Evolutionary conservation across 1,139 yeast species (phyloP).

Genomic region (Diutina sp.): DNA sequence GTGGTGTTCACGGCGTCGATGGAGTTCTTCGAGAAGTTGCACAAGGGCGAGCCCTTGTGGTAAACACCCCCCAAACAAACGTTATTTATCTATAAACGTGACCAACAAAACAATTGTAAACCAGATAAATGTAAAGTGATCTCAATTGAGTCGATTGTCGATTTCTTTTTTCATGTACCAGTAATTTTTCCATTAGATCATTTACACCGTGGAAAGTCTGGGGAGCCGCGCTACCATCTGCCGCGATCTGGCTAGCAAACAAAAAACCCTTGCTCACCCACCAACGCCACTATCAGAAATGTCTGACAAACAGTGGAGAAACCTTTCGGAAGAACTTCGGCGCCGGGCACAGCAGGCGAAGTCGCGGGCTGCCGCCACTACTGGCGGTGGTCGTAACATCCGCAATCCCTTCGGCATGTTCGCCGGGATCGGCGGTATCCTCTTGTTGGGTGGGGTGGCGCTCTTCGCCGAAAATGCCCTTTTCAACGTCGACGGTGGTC

Average conservation of each 20-base stretch:
- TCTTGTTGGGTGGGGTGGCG: constrained; percentile 63
- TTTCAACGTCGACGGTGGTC: constrained; percentile 98
- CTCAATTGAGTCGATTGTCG: no score
- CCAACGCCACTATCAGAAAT: constrained; percentile 9
- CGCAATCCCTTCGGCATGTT: constrained; percentile 42
- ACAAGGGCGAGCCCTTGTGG: constrained; percentile 10
- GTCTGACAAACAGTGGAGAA: constrained; percentile 55
- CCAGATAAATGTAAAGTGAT: no score
- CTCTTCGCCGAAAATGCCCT: constrained; percentile 60
- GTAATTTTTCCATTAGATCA: no score
- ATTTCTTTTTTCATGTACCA: no score
- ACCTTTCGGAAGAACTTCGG: constrained; percentile 52
- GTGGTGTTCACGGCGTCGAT: constrained; percentile 91
- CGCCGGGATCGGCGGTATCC: constrained; percentile 71
- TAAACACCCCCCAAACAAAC: background rate
- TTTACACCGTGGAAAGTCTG: no score
- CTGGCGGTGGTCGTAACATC: constrained; percentile 33
- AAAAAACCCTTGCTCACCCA: background rate
- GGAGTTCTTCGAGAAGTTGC: constrained; percentile 78
- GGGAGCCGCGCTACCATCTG: background rate
- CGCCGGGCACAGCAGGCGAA: constrained; percentile 46
- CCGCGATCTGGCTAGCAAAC: background rate
- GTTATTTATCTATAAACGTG: background rate
- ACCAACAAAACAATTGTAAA: background rate
- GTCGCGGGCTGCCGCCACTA: constrained; percentile 10